phyloP scores from a whole-genome alignment of 2,329 filamentous ascomycete species.

The Sclerotinia subarctica region DNA sequence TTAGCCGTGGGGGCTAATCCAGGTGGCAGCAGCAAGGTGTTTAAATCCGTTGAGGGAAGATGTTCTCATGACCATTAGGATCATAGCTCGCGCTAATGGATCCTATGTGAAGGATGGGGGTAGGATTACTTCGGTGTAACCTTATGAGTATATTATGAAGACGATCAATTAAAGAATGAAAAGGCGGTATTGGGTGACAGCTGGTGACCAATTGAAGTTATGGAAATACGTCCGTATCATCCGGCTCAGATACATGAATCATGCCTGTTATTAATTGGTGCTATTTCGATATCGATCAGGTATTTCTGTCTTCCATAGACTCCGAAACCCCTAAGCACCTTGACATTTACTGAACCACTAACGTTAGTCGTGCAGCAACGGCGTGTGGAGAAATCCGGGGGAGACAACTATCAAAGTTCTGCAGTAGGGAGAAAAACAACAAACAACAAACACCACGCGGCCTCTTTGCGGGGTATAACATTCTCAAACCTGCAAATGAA shows the following conservation, averaged over 20 bases:
- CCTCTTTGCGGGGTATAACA: neutral
- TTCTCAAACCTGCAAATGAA: neutral
- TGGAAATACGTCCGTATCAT: neutral
- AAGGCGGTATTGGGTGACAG: neutral
- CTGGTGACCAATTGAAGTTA: neutral
- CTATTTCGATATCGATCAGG: neutral
- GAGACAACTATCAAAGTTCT: neutral
- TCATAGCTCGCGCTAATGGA: neutral
- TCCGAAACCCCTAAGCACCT: neutral
- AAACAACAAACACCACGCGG: neutral
- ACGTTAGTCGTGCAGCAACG: neutral
- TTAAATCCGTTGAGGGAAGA: neutral
- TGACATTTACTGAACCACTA: neutral
- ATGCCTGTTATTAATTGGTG: neutral
- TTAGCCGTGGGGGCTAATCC: neutral
- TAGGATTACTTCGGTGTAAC: constrained; percentile 1
- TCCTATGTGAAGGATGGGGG: constrained; percentile 5
- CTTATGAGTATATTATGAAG: neutral
- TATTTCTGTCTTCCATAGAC: neutral
- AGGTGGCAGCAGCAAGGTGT: neutral
- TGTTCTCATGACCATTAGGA: constrained; percentile 1
- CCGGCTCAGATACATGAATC: neutral
- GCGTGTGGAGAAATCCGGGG: constrained; percentile 5
- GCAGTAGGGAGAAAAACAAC: neutral
- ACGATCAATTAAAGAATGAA: neutral